Conservation (phyloP, 768 basidiomycete species). For the Lactarius vividus region DNA sequence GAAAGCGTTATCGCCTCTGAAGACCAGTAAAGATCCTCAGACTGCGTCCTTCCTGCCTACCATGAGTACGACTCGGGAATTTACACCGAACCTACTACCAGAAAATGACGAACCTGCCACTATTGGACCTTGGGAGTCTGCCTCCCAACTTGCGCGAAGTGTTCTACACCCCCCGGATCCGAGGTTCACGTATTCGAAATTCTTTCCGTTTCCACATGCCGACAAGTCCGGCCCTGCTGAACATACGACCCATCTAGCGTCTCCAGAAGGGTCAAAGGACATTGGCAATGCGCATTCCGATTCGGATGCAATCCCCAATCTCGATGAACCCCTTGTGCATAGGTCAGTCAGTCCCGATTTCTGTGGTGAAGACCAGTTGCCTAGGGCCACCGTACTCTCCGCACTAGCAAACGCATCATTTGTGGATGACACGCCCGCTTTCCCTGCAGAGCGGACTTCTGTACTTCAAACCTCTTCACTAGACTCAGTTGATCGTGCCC, state of each 20-base stretch:
- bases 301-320: background rate
- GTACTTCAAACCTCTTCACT: conserved; percentile 13
- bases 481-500: conserved; percentile 13
- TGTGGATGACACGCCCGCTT: background rate
- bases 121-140: conserved; percentile 53
- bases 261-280: background rate
- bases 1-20: background rate
- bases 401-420: background rate
- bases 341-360: background rate
- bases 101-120: conserved; percentile 29
- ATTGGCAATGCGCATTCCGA: background rate
- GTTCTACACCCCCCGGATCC: background rate
- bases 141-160: conserved; percentile 42
- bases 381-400: background rate
- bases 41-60: background rate
- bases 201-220: conserved; percentile 12
- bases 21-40: background rate
- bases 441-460: background rate
- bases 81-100: background rate
- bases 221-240: background rate
- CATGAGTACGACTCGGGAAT: background rate
- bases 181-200: background rate
- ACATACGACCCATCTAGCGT: background rate
- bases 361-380: background rate
- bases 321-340: background rate